Evolutionary conservation across 192 early-diverging fungal species (phyloP), one percentile per base, ranked within the genome.

Genomic region (Linderina pennispora): DNA sequence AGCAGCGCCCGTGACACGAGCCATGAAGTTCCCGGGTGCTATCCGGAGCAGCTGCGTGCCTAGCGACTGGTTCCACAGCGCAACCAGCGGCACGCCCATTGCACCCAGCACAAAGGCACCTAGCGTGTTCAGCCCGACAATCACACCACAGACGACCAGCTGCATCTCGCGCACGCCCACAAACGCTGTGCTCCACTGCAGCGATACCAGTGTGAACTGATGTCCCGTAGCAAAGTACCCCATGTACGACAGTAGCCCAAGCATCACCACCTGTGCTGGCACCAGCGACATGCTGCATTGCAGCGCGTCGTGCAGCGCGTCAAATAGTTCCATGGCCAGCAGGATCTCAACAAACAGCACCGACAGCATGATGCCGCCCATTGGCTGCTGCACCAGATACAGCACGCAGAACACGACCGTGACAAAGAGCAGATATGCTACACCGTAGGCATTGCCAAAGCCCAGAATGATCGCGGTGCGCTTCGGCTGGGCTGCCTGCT

Each of bases 191-290:
- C 84, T 81, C 89, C 90, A 97, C 48, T 95, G 92, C 8, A 97
- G 82, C n/a, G 88, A 86, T 4, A 87, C 76, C 37, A 97, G 65
- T 3, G 84, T 91, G 40, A 82, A 79, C 62, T 98, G 96, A 55
- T 98, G 96, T 8, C 90, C 92, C 1, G 94, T 94, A 9, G 83
- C 67, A 74, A 96, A 98, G 55, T 87, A 98, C 8, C 77, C 62
- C 17, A 76, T 66, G 36, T 76, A 80, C 8, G 76, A 52, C 39
- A 85, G 58, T 9, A 82, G 50, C 4, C 79, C 68, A 35, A 79
- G 48, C 24, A 82, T 36, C 0, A 69, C 50, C 7, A 58, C 47
- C 53, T 33, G 74, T 1, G 56, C 59, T 1, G 73, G 67, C 25
- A 78, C 28, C 22, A 82, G 50, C 16, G 45, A 40, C 6, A 28